Evolutionary conservation across 1,284 basidiomycete species (phyloP), one percentile per base, ranked within the genome.

Genomic region (Ceratobasidium sp.): DNA sequence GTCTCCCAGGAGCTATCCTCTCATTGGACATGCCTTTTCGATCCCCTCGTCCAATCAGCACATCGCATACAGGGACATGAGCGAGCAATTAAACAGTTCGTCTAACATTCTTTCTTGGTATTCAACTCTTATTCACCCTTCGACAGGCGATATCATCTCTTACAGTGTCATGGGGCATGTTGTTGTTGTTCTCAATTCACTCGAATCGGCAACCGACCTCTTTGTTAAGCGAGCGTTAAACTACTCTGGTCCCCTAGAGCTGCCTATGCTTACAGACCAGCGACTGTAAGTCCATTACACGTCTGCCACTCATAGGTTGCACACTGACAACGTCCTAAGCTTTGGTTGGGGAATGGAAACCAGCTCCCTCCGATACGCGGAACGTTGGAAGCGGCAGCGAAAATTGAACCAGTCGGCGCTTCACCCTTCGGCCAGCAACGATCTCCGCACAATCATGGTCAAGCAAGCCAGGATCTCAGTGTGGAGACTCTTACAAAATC

Each of bases 161-260:
- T 36, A 55, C n/a, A 43, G 43, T 16, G 21, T 72, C n/a, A 14
- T 58, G 9, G 74, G 74, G 0, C 57, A 71, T 26, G 23, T 50
- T 3, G 34, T 67, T 30, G 48, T 76, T 50, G 67, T 73, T 26
- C 30, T 76, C 53, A 74, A 74, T 39, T 52, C 73, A 14, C 36
- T 67, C 23, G 62, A 74, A 32, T 48, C 70, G 16, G 71, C 70
- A 1, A 57, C 32, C 18, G 75, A 76, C 32, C 58, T 76, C 5
- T 59, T 76, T 9, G 65, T 59, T 8, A 75, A 73, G 48, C 16
- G 72, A 36, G 52, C 69, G 14, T 3, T 23, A 34, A 73, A 64
- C 4, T 75, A 75, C 57, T 73, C 74, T 8, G 50, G 70, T 34
- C 48, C 64, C 18, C 72, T 65, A 5, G 48, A 65, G 12, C 16